Evolutionary conservation across 2,329 filamentous ascomycete species (phyloP).

Genomic region (Rhynchosporium agropyri): DNA sequence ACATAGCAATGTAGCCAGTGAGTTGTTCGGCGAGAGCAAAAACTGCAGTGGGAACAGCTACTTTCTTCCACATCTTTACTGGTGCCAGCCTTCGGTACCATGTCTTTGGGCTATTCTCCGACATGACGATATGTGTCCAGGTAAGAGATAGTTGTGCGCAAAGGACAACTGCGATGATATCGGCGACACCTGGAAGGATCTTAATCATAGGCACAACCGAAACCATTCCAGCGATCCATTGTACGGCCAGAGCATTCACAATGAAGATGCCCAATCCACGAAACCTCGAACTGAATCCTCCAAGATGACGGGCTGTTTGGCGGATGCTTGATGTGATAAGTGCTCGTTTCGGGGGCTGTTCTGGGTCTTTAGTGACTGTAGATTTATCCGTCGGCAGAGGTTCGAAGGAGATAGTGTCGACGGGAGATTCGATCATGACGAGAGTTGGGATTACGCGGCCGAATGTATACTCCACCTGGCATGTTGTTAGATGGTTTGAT

Average conservation of each 20-base stretch:
- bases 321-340: constrained; percentile 65
- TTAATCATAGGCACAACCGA: constrained; percentile 44
- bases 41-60: constrained; percentile 67
- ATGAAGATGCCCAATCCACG: constrained; percentile 63
- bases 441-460: constrained; percentile 62
- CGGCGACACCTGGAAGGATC: constrained; percentile 49
- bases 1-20: constrained; percentile 50
- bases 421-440: constrained; percentile 62
- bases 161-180: constrained; percentile 60
- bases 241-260: constrained; percentile 48
- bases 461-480: constrained; percentile 58
- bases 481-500: constrained; percentile 24
- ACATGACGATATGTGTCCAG: constrained; percentile 88
- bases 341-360: constrained; percentile 52
- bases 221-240: constrained; percentile 43
- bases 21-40: constrained; percentile 61
- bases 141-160: constrained; percentile 70
- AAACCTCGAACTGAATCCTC: constrained; percentile 68
- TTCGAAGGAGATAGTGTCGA: constrained; percentile 54
- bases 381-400: constrained; percentile 41
- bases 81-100: constrained; percentile 69
- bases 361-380: constrained; percentile 43
- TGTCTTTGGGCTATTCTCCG: constrained; percentile 61
- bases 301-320: constrained; percentile 63
- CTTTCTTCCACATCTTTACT: constrained; percentile 66